These are phyloP conservation scores for Pseudocercospora cruenta DNA, from an alignment of 2,329 filamentous ascomycete species.

Conservation along the genomic window DNA sequence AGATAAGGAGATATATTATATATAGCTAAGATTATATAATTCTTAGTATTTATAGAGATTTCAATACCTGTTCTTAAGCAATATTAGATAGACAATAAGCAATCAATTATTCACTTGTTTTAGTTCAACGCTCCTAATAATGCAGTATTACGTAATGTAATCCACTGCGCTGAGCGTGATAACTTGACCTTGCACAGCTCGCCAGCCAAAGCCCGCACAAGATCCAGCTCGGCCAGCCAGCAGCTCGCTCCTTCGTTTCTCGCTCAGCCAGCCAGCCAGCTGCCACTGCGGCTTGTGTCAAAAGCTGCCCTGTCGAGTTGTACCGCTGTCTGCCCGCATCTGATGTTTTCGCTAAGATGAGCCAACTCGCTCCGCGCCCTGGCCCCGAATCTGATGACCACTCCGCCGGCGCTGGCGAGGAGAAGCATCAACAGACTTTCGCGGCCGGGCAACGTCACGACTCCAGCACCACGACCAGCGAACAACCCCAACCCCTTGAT, in stretches of 20 bases:
- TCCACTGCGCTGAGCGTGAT: too few relatives aligned
- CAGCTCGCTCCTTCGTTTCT: background rate
- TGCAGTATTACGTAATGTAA: too few relatives aligned
- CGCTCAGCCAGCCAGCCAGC: background rate
- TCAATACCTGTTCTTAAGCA: too few relatives aligned
- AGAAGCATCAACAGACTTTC: background rate
- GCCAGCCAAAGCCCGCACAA: background rate
- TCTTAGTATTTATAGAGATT: too few relatives aligned
- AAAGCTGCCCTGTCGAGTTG: background rate
- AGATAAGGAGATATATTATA: too few relatives aligned
- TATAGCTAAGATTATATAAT: too few relatives aligned
- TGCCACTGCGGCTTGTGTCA: background rate
- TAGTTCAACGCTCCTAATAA: too few relatives aligned
- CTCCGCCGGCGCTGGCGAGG: background rate
- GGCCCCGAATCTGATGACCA: background rate
- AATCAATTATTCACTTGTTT: too few relatives aligned
- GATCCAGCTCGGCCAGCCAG: background rate
- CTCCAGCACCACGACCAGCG: background rate
- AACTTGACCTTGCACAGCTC: background rate
- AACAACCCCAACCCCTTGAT: slow-evolving; percentile 1
- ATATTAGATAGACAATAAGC: too few relatives aligned
- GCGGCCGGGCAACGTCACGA: background rate
- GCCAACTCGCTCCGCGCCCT: background rate
- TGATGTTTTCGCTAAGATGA: slow-evolving; percentile 1
- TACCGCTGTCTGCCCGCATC: background rate